Conservation (phyloP, 345 rosid species). For the Moricandia moricandioides region DNA sequence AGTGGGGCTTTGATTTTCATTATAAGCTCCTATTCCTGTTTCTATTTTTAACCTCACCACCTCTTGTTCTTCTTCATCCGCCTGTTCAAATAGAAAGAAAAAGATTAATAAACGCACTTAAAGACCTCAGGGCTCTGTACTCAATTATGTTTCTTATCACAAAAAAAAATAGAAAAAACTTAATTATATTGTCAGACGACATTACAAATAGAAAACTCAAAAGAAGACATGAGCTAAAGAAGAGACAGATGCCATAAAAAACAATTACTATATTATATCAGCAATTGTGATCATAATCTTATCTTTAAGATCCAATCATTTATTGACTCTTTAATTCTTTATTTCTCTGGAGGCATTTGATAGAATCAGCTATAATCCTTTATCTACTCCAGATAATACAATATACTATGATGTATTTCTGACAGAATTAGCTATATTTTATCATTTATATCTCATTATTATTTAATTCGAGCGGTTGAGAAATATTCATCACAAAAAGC, state of each 20-base stretch:
- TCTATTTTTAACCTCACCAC: conserved; percentile 47
- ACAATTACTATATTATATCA: neutral
- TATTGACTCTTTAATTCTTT: neutral
- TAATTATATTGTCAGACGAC: neutral
- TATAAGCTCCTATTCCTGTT: conserved; percentile 59
- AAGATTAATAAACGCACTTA: neutral
- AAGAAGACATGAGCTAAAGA: conserved; percentile 7
- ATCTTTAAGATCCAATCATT: conserved; percentile 14
- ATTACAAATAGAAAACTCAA: neutral
- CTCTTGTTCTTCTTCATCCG: conserved; percentile 66
- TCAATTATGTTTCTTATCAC: too few relatives aligned
- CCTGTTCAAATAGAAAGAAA: conserved; percentile 37
- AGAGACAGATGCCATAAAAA: neutral
- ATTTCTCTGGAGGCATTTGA: neutral
- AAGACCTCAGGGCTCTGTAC: too few relatives aligned
- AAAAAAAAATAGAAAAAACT: neutral
- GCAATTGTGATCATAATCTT: conserved; percentile 23
- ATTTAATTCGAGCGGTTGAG: conserved; percentile 35
- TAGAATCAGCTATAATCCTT: neutral
- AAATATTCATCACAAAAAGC: conserved; percentile 18
- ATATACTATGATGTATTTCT: conserved; percentile 11
- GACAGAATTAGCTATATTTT: conserved; percentile 9
- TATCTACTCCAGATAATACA: neutral
- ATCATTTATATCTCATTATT: conserved; percentile 5
- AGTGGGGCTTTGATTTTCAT: conserved; percentile 56